Evolutionary conservation across 2,329 filamentous ascomycete species (phyloP), one percentile per base, ranked within the genome.

Genomic region (Sporothrix sp.): DNA sequence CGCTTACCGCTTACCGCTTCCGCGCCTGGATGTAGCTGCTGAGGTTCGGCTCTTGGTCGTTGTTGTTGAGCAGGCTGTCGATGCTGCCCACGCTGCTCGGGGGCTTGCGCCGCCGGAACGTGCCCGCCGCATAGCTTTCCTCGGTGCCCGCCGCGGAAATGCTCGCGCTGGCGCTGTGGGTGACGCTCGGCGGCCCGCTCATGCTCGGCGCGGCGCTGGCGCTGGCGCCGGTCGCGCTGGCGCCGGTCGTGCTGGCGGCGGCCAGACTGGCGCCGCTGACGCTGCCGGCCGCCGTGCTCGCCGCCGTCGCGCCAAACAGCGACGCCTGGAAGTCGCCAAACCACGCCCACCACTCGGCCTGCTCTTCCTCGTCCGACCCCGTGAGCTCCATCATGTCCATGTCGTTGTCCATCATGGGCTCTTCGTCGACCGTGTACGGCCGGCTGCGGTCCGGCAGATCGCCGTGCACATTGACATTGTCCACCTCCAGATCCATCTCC

Each of bases 271-370:
- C 14, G 4, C 16, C 23, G 37, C 43, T 33, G 25, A 30, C 44
- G n/a, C 38, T 45, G 20, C 51, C 42, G 6, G 32, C 32, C n/a
- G 46, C 23, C 35, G 47, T 43, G 47, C 44, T 53, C 14, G 42
- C 14, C 32, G 13, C 18, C 13, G 36, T 37, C 30, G 21, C 2
- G 50, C 44, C 45, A 23, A 55, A 16, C 27, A 54, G 28, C 14
- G 46, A 35, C 18, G 38, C 13, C 39, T 50, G 52, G 13, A 58
- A 23, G 14, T 48, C 47, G 10, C 46, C 30, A 16, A 53, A 58
- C 56, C 56, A 58, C 2, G 45, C 37, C 55, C 53, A 56, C 56
- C 56, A 58, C 16, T 58, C 55, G 21, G 48, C 48, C 44, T 56
- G 55, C 9, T 46, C 50, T 16, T 49, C 35, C 18, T 36, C 43